A percentile compares a stretch with the other conserved stretches of the same genome.
Conservation (phyloP, 1,139 yeast genomes). For the Kluyveromyces sp. region DNA sequence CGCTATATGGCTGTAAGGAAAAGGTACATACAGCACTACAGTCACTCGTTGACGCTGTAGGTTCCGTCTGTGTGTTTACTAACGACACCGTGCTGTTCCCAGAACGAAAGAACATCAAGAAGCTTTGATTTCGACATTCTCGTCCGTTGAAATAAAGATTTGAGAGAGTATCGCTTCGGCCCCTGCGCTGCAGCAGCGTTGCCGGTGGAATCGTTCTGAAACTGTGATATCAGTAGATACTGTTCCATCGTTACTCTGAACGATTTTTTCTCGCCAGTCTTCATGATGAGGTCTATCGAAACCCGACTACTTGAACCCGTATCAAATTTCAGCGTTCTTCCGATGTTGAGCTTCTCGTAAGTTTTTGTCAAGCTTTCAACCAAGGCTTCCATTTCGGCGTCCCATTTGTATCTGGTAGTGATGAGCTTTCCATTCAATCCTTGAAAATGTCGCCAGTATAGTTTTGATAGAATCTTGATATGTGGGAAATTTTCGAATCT, state of each 20-base stretch:
- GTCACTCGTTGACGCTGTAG: background rate
- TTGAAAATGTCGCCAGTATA: conserved; percentile 23
- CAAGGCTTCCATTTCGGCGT: conserved; percentile 1
- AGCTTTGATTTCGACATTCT: conserved; percentile 1
- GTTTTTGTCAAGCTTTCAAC: background rate
- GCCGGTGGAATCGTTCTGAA: background rate
- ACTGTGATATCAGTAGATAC: conserved; percentile 3
- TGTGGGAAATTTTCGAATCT: conserved; percentile 12
- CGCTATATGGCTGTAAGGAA: too few relatives aligned
- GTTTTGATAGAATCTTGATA: conserved; percentile 26
- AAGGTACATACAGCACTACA: background rate
- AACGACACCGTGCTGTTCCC: conserved; percentile 1
- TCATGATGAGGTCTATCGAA: background rate
- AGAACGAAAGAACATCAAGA: conserved; percentile 3
- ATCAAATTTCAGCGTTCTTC: conserved; percentile 5
- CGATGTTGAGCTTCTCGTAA: conserved; percentile 1
- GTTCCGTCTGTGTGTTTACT: background rate
- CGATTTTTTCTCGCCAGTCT: background rate
- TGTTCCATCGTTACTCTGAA: conserved; percentile 6
- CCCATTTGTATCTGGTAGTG: conserved; percentile 3
- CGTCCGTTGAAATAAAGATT: background rate
- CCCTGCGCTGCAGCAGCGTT: background rate
- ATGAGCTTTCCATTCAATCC: conserved; percentile 1
- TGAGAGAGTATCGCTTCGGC: background rate
- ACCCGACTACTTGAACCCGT: conserved; percentile 3